phyloP scores from a whole-genome alignment of 495 filamentous ascomycete species.

The Saxophila tyrrhenica region DNA sequence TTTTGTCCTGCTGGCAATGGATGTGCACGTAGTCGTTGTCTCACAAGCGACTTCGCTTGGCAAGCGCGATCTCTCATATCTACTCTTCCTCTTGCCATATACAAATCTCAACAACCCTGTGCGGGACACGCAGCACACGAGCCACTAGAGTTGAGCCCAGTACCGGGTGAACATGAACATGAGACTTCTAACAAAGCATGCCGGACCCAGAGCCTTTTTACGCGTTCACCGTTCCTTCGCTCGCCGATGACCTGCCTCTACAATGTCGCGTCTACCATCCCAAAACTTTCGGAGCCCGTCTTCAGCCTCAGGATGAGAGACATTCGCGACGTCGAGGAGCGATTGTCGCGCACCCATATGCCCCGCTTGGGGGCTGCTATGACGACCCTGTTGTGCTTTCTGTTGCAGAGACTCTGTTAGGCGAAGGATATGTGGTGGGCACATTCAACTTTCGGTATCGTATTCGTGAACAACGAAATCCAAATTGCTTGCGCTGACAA shows the following conservation, averaged over 20 bases:
- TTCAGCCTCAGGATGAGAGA: not conserved
- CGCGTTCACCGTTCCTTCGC: slow-evolving; percentile 69
- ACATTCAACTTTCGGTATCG: slow-evolving; percentile 87
- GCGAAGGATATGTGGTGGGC: slow-evolving; percentile 59
- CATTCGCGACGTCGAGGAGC: slow-evolving; percentile 48
- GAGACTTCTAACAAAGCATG: not conserved
- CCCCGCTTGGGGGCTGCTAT: slow-evolving; percentile 71
- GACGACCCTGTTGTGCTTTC: slow-evolving; percentile 68
- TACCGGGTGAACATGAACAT: not conserved
- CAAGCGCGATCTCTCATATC: too few relatives aligned
- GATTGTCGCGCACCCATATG: slow-evolving; percentile 84
- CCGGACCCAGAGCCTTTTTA: slow-evolving; percentile 40
- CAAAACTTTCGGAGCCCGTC: slow-evolving; percentile 17
- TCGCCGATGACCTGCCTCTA: slow-evolving; percentile 63
- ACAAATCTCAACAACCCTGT: too few relatives aligned
- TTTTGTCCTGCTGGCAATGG: too few relatives aligned
- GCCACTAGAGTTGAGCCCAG: too few relatives aligned
- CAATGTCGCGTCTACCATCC: slow-evolving; percentile 77
- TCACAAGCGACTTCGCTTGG: too few relatives aligned
- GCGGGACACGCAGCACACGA: too few relatives aligned
- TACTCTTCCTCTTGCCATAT: too few relatives aligned
- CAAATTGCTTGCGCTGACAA: slow-evolving; percentile 3
- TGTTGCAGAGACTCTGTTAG: slow-evolving; percentile 50
- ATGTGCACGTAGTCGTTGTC: too few relatives aligned
- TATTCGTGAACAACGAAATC: too few relatives aligned